phyloP scores from a whole-genome alignment of 805 yeast species.

The Tetrapisispora iriomotensis region DNA sequence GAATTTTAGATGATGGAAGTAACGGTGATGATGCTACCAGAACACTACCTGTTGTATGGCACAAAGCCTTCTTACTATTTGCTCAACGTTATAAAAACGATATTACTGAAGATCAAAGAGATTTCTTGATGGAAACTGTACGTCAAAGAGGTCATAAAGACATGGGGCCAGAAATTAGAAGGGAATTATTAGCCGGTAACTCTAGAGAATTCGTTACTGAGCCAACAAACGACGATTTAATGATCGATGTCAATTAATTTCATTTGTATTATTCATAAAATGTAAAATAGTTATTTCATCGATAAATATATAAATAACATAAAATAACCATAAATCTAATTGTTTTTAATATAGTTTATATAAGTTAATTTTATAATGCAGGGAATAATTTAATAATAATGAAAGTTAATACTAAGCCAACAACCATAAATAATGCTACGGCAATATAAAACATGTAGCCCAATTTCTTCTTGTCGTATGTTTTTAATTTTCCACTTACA shows the following conservation, averaged over 20 bases:
- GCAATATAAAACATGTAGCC: constrained; percentile 25
- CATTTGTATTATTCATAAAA: neutral
- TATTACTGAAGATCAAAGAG: constrained; percentile 97
- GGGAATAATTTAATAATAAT: constrained; percentile 32
- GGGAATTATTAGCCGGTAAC: constrained; percentile 82
- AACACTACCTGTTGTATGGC: constrained; percentile 89
- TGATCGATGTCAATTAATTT: constrained; percentile 25
- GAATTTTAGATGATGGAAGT: constrained; percentile 43
- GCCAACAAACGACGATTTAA: constrained; percentile 20
- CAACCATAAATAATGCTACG: constrained; percentile 18
- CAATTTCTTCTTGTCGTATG: constrained; percentile 25
- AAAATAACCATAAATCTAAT: neutral
- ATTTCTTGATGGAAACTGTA: constrained; percentile 80
- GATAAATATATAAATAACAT: neutral
- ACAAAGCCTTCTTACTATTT: constrained; percentile 86
- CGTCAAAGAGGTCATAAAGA: constrained; percentile 83
- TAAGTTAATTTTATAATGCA: constrained; percentile 17
- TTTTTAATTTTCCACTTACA: constrained; percentile 25
- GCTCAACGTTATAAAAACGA: constrained; percentile 96
- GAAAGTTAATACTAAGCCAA: constrained; percentile 28
- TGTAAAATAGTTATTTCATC: neutral
- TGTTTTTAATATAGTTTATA: neutral
- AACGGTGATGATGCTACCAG: constrained; percentile 34
- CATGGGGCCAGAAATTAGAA: constrained; percentile 88
- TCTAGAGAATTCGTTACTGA: constrained; percentile 40